Evolutionary conservation across 176 grass and related monocot species (phyloP), one percentile per base, ranked within the genome.

Genomic region (Cenchrus americanus): DNA sequence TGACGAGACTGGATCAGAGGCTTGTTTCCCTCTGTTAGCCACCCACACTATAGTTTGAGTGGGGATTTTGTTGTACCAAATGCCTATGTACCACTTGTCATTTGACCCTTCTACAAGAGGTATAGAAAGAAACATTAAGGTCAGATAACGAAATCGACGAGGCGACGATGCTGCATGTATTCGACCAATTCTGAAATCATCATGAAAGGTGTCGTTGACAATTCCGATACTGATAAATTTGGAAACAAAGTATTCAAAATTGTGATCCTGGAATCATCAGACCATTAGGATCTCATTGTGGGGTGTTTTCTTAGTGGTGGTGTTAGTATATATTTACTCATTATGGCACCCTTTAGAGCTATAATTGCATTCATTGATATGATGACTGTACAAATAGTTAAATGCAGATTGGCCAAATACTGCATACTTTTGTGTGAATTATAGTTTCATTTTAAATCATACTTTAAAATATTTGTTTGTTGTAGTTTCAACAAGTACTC

Each of bases 41-140:
- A 91, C 82, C 90, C 90, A 91, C 5, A 85, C 90, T 13, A 62
- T 8, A 4, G 90, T 88, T 78, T 76, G 71, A 32, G 14, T 11
- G 12, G 86, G 68, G 82, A 88, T 76, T 49, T 85, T 85, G 6
- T 84, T 66, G 78, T 85, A 91, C 90, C 89, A 88, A 21, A 91
- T 86, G 11, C 77, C 85, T 47, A 87, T 48, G 60, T 87, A 87
- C 85, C 85, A 87, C 61, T 37, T 87, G 17, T 9, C 19, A 58
- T 14, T 47, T 8, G 77, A 75, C 49, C 23, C 79, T 82, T 55
- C 85, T 81, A 24, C 19, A 2, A 30, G 26, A 6, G 26, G 8
- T 23, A 80, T 8, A 55, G 26, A 8, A 86, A 44, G 27, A 74
- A 24, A 68, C 62, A 41, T 37, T 37, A 37, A 21, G 4, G 4